Conservation (phyloP, 1,284 basidiomycete genomes). For the Apiotrichum akiyoshidainum region DNA sequence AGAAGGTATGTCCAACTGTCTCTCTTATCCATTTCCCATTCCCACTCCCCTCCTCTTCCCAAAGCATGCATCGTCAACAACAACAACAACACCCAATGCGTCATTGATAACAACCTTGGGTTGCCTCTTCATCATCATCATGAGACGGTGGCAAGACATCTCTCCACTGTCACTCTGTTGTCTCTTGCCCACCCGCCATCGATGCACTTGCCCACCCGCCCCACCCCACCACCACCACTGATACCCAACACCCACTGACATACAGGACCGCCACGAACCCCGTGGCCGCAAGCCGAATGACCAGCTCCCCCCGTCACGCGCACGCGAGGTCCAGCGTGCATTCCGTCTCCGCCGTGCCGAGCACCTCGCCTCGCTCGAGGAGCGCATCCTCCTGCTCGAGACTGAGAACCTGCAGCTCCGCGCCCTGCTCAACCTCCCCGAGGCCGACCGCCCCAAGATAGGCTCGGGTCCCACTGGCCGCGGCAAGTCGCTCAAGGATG, state of each 20-base stretch:
- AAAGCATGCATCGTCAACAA: too few relatives aligned
- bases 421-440: constrained; percentile 69
- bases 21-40: too few relatives aligned
- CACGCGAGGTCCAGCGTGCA: constrained; percentile 85
- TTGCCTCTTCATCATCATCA: too few relatives aligned
- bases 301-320: constrained; percentile 84
- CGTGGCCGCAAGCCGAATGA: constrained; percentile 88
- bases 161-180: too few relatives aligned
- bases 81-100: too few relatives aligned
- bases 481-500: constrained; percentile 50
- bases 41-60: too few relatives aligned
- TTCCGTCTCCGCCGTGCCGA: constrained; percentile 86
- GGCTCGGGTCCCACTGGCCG: constrained; percentile 51
- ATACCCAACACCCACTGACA: neutral
- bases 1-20: too few relatives aligned
- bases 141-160: too few relatives aligned
- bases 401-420: constrained; percentile 77
- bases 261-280: constrained; percentile 47
- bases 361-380: constrained; percentile 77
- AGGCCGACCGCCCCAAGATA: constrained; percentile 50
- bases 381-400: constrained; percentile 76
- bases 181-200: too few relatives aligned
- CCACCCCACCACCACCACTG: too few relatives aligned
- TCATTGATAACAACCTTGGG: too few relatives aligned
- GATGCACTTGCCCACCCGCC: too few relatives aligned